Evolutionary conservation across 345 rosid species (phyloP).

Genomic region (Populus nigra): DNA sequence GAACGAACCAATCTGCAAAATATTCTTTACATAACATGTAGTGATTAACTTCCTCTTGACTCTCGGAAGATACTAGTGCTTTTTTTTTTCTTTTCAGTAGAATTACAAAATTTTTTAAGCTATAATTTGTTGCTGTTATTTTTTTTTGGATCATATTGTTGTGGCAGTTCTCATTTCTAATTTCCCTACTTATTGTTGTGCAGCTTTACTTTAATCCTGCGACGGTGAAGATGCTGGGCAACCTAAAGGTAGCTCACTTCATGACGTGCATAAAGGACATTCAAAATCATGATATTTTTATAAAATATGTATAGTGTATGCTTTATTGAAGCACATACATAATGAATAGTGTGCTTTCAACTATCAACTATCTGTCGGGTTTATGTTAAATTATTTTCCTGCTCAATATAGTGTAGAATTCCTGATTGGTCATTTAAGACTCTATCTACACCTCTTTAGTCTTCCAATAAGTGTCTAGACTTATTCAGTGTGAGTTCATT

Average conservation of each 20-base stretch:
- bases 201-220: conserved; percentile 99
- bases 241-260: conserved; percentile 61
- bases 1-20: not conserved
- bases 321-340: not conserved
- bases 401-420: not conserved
- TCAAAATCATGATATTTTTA: not conserved
- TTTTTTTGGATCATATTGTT: not conserved
- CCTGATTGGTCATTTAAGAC: not conserved
- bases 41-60: not conserved
- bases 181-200: conserved; percentile 24
- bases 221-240: conserved; percentile 98
- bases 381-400: not conserved
- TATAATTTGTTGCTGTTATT: not conserved
- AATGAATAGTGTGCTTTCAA: not conserved
- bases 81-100: not conserved
- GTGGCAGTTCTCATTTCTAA: not conserved
- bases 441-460: not conserved
- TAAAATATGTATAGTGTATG: not conserved
- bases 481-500: not conserved
- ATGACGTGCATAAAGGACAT: not conserved
- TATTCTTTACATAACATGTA: not conserved
- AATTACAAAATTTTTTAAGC: not conserved
- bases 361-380: not conserved
- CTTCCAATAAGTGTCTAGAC: not conserved
- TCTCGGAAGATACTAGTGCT: not conserved